Conservation (phyloP, 1,139 yeast genomes). For the Lodderomyces orthopsilosis region DNA sequence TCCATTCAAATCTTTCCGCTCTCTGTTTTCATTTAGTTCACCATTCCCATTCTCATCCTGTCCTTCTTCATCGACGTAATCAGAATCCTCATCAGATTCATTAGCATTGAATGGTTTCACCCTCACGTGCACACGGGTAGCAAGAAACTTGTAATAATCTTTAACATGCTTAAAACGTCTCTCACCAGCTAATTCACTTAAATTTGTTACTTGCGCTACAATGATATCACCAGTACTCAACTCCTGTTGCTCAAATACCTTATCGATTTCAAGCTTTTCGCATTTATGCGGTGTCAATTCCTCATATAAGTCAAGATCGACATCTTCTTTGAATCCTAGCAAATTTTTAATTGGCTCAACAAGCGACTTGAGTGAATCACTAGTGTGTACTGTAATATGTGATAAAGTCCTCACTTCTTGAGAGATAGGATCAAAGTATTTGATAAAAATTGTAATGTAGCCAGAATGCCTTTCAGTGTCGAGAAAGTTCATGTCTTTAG, state of each 20-base stretch:
- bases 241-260: conserved; percentile 62
- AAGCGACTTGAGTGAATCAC: conserved; percentile 45
- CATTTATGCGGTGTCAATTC: conserved; percentile 68
- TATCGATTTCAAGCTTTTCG: conserved; percentile 43
- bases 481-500: conserved; percentile 15
- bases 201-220: conserved; percentile 46
- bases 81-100: conserved; percentile 50
- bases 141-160: conserved; percentile 62
- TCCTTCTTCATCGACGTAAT: conserved; percentile 29
- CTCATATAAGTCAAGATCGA: conserved; percentile 53
- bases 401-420: conserved; percentile 63
- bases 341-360: conserved; percentile 40
- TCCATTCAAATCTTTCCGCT: conserved; percentile 3
- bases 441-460: conserved; percentile 57
- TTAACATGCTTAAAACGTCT: conserved; percentile 31
- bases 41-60: conserved; percentile 13
- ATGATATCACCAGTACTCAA: conserved; percentile 78
- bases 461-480: conserved; percentile 29
- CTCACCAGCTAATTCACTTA: conserved; percentile 19
- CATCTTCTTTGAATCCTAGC: conserved; percentile 44
- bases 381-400: conserved; percentile 55
- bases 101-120: conserved; percentile 48
- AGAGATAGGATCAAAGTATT: conserved; percentile 59
- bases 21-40: conserved; percentile 7
- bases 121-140: conserved; percentile 61